These are phyloP conservation scores for Fusarium annulatum DNA, from an alignment of 2,329 filamentous ascomycete genomes.

Conservation along the genomic window DNA sequence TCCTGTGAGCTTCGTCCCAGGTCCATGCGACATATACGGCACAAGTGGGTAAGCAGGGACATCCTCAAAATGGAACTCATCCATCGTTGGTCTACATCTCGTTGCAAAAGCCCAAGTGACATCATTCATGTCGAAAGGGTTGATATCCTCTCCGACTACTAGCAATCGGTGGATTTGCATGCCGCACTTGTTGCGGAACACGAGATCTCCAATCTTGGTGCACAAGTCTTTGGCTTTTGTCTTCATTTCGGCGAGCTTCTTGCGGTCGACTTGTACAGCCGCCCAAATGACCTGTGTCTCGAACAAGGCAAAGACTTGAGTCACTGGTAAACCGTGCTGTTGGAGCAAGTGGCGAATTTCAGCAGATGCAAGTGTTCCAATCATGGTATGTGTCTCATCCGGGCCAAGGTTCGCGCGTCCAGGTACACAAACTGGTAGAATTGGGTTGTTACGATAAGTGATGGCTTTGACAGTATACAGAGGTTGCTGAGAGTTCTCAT, in stretches of 20 bases:
- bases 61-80: neutral
- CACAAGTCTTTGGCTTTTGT: neutral
- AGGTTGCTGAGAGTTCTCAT: neutral
- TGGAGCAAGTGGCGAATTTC: neutral
- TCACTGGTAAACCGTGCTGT: neutral
- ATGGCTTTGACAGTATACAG: neutral
- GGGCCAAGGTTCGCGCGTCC: neutral
- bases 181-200: neutral
- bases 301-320: neutral
- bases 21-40: neutral
- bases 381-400: neutral
- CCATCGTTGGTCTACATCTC: neutral
- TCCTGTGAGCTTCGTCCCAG: neutral
- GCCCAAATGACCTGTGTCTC: neutral
- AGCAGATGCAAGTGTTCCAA: neutral
- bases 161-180: neutral
- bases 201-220: neutral
- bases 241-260: neutral
- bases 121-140: neutral
- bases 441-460: neutral
- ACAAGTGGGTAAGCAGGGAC: neutral
- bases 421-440: neutral
- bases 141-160: neutral
- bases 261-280: neutral
- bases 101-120: neutral